Percentiles rank a stretch among this genome's conserved stretches.
phyloP scores from a whole-genome alignment of 345 rosid species.

The Syzygium jambos region DNA sequence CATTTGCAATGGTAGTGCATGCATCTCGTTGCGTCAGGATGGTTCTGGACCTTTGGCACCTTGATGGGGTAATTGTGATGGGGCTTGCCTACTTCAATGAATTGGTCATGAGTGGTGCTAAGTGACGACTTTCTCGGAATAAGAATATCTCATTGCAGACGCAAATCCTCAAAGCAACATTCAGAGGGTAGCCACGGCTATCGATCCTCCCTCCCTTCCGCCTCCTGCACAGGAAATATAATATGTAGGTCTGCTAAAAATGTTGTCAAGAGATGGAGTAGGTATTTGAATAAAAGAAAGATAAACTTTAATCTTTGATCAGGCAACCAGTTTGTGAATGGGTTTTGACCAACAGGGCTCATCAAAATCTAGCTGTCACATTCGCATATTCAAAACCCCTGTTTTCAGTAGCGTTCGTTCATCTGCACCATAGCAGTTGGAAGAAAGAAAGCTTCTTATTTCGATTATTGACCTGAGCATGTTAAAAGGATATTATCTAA shows the following conservation, averaged over 20 bases:
- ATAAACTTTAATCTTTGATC: background rate
- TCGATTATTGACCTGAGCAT: background rate
- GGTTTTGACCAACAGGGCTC: background rate
- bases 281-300: background rate
- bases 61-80: background rate
- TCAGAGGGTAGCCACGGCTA: background rate
- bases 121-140: background rate
- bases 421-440: background rate
- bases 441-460: background rate
- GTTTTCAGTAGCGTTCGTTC: background rate
- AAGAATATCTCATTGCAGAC: background rate
- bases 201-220: background rate
- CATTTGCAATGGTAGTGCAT: background rate
- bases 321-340: background rate
- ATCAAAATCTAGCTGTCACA: fast-evolving
- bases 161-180: background rate
- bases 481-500: background rate
- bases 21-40: background rate
- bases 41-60: background rate
- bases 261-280: background rate
- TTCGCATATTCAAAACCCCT: background rate
- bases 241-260: background rate
- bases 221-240: background rate
- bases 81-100: background rate
- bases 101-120: background rate